Evolutionary conservation across 768 basidiomycete genomes (phyloP).

Genomic region (Hypsizygus marmoreus): DNA sequence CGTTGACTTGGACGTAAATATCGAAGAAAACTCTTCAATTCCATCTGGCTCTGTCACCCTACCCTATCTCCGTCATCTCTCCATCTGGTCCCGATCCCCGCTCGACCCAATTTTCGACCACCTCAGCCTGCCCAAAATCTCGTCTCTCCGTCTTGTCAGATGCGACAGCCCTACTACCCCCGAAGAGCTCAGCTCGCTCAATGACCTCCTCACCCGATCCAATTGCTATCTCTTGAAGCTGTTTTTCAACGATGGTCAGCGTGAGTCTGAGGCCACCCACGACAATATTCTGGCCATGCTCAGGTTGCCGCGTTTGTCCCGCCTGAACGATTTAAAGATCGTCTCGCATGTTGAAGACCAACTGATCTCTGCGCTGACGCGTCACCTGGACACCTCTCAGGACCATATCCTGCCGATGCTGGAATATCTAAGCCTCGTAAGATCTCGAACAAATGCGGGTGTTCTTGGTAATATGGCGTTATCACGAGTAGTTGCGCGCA

Average conservation of each 20-base stretch:
- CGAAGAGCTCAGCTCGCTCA: background rate
- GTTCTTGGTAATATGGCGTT: conserved; percentile 3
- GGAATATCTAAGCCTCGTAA: background rate
- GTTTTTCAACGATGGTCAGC: background rate
- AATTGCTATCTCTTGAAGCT: conserved; percentile 1
- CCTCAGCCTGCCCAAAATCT: conserved; percentile 14
- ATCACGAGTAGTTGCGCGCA: background rate
- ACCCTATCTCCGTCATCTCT: conserved; percentile 3
- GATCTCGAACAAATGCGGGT: conserved; percentile 3
- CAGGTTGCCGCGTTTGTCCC: conserved; percentile 1
- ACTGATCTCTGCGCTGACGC: conserved; percentile 4
- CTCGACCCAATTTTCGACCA: conserved; percentile 4
- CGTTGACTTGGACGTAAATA: conserved; percentile 7
- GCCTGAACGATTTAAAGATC: conserved; percentile 4
- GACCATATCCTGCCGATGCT: conserved; percentile 2
- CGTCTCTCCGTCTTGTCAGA: conserved; percentile 5
- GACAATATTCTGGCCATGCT: conserved; percentile 7
- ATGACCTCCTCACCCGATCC: conserved; percentile 11
- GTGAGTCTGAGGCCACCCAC: conserved; percentile 1
- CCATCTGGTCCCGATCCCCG: conserved; percentile 2
- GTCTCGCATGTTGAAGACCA: background rate
- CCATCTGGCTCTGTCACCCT: background rate
- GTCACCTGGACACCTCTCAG: too few species aligned
- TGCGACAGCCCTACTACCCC: conserved; percentile 1
- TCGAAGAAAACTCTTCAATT: background rate